Conservation (phyloP, 257 asterid species). For the Lycium ferocissimum region DNA sequence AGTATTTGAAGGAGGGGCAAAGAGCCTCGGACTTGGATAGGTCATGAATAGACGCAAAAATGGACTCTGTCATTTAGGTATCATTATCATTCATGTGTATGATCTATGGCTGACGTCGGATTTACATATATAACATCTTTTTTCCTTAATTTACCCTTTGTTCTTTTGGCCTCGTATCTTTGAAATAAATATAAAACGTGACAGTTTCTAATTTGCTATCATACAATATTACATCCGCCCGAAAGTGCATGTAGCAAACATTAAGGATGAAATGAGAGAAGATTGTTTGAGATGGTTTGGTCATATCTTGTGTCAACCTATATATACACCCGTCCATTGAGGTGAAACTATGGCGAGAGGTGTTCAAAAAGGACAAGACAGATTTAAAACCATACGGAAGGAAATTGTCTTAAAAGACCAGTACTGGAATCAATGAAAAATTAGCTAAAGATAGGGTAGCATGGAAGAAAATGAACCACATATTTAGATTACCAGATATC, state of each 20-base stretch:
- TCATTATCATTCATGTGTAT: not conserved
- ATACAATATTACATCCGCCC: not conserved
- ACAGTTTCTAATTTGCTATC: not conserved
- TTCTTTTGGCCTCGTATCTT: not conserved
- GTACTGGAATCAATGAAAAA: not conserved
- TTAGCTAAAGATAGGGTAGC: too few relatives aligned
- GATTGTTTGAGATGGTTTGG: not conserved
- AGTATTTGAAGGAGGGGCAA: not conserved
- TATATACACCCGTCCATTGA: not conserved
- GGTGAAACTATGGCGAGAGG: not conserved
- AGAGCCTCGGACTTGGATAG: not conserved
- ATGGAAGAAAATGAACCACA: not conserved
- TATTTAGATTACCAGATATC: not conserved
- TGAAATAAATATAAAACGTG: not conserved
- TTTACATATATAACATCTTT: not conserved
- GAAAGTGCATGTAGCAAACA: not conserved
- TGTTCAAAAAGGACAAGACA: not conserved
- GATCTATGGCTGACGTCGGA: conserved; percentile 16
- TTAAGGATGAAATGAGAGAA: not conserved
- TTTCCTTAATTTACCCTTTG: not conserved
- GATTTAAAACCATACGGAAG: not conserved
- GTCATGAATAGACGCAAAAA: not conserved
- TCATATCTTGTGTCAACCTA: not conserved
- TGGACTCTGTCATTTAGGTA: not conserved
- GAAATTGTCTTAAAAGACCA: not conserved